Conservation (phyloP, 2,329 filamentous ascomycete species). For the Reticulascus tulasneorum region DNA sequence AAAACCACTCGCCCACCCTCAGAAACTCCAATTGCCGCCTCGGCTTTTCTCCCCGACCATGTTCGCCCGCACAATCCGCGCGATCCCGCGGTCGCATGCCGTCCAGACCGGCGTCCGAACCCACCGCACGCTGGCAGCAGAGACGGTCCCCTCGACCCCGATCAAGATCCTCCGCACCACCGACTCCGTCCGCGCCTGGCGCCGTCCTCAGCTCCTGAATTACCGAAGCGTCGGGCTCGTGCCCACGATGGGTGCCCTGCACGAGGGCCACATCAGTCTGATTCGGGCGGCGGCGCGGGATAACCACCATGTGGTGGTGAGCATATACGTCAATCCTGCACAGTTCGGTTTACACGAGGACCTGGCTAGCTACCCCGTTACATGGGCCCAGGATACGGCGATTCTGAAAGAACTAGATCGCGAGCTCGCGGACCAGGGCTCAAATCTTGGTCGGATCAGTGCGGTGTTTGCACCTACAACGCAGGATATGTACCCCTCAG, state of each 20-base stretch:
- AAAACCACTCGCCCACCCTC: not conserved
- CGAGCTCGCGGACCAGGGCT: conserved; percentile 61
- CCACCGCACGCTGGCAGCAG: conserved; percentile 20
- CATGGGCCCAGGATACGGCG: conserved; percentile 74
- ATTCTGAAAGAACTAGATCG: conserved; percentile 65
- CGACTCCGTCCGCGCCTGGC: conserved; percentile 64
- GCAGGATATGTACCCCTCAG: conserved; percentile 80
- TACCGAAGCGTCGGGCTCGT: conserved; percentile 79
- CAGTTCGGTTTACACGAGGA: conserved; percentile 92
- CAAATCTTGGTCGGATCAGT: conserved; percentile 63
- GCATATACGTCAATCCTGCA: conserved; percentile 93
- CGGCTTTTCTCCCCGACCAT: conserved; percentile 1
- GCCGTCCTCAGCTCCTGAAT: conserved; percentile 60
- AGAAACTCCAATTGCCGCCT: not conserved
- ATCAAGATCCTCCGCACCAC: conserved; percentile 76
- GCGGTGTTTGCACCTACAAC: conserved; percentile 86
- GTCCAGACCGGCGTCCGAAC: not conserved
- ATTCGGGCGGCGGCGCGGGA: conserved; percentile 79
- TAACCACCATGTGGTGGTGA: conserved; percentile 83
- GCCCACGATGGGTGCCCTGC: conserved; percentile 97
- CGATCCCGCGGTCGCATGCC: conserved; percentile 7
- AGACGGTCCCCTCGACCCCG: conserved; percentile 50
- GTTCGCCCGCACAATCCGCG: conserved; percentile 12
- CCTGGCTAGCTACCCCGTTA: conserved; percentile 81
- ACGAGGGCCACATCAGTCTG: conserved; percentile 82